phyloP scores from a whole-genome alignment of 805 yeast species.

The Lipomyces orientalis region DNA sequence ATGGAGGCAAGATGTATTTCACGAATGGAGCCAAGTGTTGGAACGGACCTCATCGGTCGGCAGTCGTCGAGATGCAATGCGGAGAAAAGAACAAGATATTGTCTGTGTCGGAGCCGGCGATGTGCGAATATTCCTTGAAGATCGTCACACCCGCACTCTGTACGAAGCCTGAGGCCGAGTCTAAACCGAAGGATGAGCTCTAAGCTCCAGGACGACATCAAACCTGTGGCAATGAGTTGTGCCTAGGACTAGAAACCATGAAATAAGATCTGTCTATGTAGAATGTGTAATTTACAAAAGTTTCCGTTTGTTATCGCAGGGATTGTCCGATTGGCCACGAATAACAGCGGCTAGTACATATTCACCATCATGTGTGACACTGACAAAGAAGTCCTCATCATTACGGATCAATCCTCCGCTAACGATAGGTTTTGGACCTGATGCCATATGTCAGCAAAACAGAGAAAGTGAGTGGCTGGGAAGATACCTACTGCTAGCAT shows the following conservation, averaged over 20 bases:
- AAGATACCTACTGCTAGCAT: background rate
- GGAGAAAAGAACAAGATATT: slow-evolving; percentile 62
- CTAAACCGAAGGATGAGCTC: slow-evolving; percentile 33
- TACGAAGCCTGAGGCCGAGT: slow-evolving; percentile 20
- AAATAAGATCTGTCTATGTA: background rate
- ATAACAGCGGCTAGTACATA: slow-evolving; percentile 31
- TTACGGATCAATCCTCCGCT: background rate
- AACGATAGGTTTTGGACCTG: background rate
- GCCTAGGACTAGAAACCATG: background rate
- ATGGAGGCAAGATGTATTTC: slow-evolving; percentile 51
- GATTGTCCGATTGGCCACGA: slow-evolving; percentile 4
- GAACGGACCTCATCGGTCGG: slow-evolving; percentile 89
- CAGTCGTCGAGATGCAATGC: slow-evolving; percentile 67
- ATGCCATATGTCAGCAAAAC: background rate
- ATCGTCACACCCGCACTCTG: slow-evolving; percentile 45
- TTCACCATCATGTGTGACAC: slow-evolving; percentile 35
- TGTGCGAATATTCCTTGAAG: slow-evolving; percentile 73
- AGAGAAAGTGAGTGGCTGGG: background rate
- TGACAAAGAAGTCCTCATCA: slow-evolving; percentile 22
- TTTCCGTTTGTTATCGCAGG: background rate
- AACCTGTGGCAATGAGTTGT: background rate
- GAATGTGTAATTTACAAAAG: background rate
- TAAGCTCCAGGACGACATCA: slow-evolving; percentile 7
- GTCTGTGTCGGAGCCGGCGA: slow-evolving; percentile 85
- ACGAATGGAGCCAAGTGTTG: slow-evolving; percentile 80